These are phyloP conservation scores for Lentinula lateritia DNA, from an alignment of 768 basidiomycete species.

Conservation along the genomic window DNA sequence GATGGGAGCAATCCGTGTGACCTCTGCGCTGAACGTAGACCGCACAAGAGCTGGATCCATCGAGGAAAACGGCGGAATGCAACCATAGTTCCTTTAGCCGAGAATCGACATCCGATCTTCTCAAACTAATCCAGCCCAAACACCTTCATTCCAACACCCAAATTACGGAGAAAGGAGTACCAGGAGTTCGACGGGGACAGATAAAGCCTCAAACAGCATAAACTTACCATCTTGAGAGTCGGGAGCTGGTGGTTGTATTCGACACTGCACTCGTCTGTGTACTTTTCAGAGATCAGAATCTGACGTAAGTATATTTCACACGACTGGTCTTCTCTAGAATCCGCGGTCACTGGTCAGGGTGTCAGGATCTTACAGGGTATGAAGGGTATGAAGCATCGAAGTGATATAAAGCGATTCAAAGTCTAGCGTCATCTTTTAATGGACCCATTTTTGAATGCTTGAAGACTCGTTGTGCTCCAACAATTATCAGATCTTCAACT, in stretches of 20 bases:
- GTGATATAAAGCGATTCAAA: too few species aligned
- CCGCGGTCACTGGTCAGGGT: too few species aligned
- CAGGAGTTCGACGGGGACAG: not conserved
- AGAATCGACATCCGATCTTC: not conserved
- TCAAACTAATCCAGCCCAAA: not conserved
- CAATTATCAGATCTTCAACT: too few species aligned
- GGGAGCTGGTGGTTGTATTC: not conserved
- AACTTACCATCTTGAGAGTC: conserved; percentile 3
- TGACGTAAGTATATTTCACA: not conserved
- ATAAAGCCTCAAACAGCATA: not conserved
- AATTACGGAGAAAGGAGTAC: not conserved
- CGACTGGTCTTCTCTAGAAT: not conserved
- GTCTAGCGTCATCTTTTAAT: too few species aligned
- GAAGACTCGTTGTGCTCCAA: too few species aligned
- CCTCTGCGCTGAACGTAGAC: not conserved
- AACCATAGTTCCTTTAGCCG: not conserved
- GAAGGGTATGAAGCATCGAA: too few species aligned
- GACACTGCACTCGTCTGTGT: not conserved
- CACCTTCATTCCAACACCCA: not conserved
- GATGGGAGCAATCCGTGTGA: not conserved
- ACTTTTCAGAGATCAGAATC: not conserved
- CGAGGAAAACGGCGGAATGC: not conserved
- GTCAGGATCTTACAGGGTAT: too few species aligned
- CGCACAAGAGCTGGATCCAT: not conserved
- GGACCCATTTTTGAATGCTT: too few species aligned